phyloP scores from a whole-genome alignment of 371 early-diverging fungal species.

The Mycotypha africana region DNA sequence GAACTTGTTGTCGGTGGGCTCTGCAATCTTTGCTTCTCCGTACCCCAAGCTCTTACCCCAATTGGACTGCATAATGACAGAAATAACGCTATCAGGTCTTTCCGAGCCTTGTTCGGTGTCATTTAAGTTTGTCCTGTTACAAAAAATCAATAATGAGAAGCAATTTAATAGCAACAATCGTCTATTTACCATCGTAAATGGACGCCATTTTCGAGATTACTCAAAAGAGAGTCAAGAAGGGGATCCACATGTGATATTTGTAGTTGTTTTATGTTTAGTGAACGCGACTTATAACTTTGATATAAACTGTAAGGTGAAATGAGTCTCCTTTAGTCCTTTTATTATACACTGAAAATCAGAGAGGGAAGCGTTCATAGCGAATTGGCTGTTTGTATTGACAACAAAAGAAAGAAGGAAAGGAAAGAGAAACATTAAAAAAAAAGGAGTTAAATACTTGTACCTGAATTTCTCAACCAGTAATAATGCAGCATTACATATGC shows the following conservation, averaged over 20 bases:
- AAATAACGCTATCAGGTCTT: slow-evolving; percentile 7
- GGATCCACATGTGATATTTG: slow-evolving; percentile 1
- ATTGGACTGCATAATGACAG: slow-evolving; percentile 5
- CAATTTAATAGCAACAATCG: slow-evolving; percentile 1
- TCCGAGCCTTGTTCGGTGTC: slow-evolving; percentile 1
- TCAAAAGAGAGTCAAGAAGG: slow-evolving; percentile 1
- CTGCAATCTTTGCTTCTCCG: slow-evolving; percentile 12
- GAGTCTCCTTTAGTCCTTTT: no score
- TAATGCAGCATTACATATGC: no score
- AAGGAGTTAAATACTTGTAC: no score
- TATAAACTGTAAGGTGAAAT: no score
- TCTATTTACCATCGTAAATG: slow-evolving; percentile 3
- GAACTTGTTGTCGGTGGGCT: slow-evolving; percentile 7
- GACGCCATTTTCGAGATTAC: slow-evolving; percentile 3
- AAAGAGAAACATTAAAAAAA: no score
- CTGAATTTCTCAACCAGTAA: no score
- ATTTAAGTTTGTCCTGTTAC: slow-evolving; percentile 8
- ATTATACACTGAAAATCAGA: no score
- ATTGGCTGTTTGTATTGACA: no score
- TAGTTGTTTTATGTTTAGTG: no score
- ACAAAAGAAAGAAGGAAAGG: no score
- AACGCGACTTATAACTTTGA: no score
- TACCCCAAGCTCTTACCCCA: slow-evolving; percentile 5
- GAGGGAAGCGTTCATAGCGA: no score
- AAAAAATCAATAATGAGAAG: slow-evolving; percentile 1